Base-by-base conservation (phyloP, 768 basidiomycete species). In the Collybia nuda region DNA sequence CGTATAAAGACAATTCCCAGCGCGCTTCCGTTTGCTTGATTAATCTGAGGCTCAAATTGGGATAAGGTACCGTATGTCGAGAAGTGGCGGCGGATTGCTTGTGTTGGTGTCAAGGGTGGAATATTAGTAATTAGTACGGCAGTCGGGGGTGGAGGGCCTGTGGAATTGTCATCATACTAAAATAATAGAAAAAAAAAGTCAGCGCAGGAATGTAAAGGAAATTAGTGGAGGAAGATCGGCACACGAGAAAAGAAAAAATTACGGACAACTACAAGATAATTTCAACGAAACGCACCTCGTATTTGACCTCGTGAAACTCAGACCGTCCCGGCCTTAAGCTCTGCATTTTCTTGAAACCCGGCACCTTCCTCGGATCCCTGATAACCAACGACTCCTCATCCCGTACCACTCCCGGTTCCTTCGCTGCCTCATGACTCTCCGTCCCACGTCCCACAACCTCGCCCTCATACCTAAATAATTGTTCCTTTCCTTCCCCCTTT, bases 1-100 rank as follows among this genome's bases (percentile, higher is more conserved):
- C 79, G 81, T 55, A 98, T 78, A 61, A 81, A 82, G 37, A 92
- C 81, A 37, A 98, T 80, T 2, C 95, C 94, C 1, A 97, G 78
- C 1, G 86, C 81, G 43, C 82, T 85, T 2, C 93, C 94, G n/a
- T 84, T 91, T 44, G 78, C 75, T 50, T 79, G 77, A 68, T 96
- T 89, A 51, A 88, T 81, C 59, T 93, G 88, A 9, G 85, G 78
- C 50, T 94, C 90, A 50, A 91, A 84, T 2, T 82, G 77, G 5
- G 70, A 49, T 50, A 94, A 71, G 14, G 70, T 62, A 1, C 93
- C 94, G 60, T 87, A 75, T 7, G 69, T 53, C 5, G 74, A 62
- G 61, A 96, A 86, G 60, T 87, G 80, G 3, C 80, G 76, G 19
- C 82, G 79, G 47, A 97, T 81, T 35, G 80, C 72, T 28, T 77